Evolutionary conservation across 108 stramenopile species (phyloP), one percentile per base, ranked within the genome.

Genomic region (Cylindrotheca closterium): DNA sequence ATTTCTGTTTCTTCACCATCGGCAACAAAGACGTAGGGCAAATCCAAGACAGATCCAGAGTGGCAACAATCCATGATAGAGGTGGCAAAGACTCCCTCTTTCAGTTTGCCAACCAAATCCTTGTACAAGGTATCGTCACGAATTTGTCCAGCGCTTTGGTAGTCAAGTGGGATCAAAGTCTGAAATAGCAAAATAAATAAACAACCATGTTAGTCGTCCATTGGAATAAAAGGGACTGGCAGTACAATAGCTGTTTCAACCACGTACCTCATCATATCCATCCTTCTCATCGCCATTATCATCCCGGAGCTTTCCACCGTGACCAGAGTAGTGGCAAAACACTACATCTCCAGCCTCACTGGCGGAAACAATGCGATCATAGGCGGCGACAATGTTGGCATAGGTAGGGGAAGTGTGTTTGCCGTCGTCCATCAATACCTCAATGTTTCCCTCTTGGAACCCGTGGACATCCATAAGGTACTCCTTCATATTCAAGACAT

Each of bases 401-500:
- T 54, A 66, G 1, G 86, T 90, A 8, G 88, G 88, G 23, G 57
- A 51, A 1, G 65, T 70, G 51, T 85, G 79, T 4, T 79, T 57
- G 4, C 84, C 92, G 59, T 96, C 94, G 76, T 96, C 94, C 77
- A 94, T 70, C 21, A 96, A 70, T 25, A 96, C 59, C 5, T 68
- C 73, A 34, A 93, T 88, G 59, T 86, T 75, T 23, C 73, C 67
- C 55, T 86, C 86, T 27, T 85, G 65, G 64, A 93, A 95, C 0
- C 90, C 89, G 59, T 88, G 83, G 8, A 83, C 82, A 27, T 84
- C 73, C 79, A 70, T 81, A 42, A 93, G 76, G 65, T 92, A 95
- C n/a, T 84, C 64, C 65, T 88, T 89, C 93, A 96, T 94, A 32
- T 91, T 87, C 46, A 58, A n/a, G n/a, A 94, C 93, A 68, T 96